Conservation (phyloP, 2,329 filamentous ascomycete species). For the Nannizziopsis arthrosporioides region DNA sequence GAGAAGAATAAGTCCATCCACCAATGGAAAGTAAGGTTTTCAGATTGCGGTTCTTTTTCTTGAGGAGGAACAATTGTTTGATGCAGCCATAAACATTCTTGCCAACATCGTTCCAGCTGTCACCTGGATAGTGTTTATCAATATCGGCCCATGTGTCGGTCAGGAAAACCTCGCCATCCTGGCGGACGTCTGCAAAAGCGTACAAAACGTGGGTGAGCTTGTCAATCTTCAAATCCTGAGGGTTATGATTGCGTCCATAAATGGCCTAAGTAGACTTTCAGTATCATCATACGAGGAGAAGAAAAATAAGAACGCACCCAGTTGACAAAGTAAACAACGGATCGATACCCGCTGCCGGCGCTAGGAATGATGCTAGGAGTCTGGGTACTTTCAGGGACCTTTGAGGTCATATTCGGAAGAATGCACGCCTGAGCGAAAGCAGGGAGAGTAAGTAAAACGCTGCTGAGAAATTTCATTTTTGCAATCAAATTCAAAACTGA, state of each 20-base stretch:
- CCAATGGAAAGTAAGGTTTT: conserved; percentile 76
- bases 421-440: conserved; percentile 1
- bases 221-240: conserved; percentile 67
- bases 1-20: conserved; percentile 65
- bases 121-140: conserved; percentile 56
- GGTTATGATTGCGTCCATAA: conserved; percentile 74
- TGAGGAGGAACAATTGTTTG: conserved; percentile 64
- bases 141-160: conserved; percentile 58
- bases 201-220: conserved; percentile 85
- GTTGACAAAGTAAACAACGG: conserved; percentile 13
- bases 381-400: neutral
- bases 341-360: conserved; percentile 4
- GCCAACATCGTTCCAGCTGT: conserved; percentile 56
- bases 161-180: conserved; percentile 66
- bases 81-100: conserved; percentile 65
- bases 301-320: conserved; percentile 8
- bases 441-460: conserved; percentile 2
- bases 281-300: neutral
- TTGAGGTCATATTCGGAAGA: neutral
- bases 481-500: neutral
- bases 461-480: conserved; percentile 1
- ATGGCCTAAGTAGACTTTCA: conserved; percentile 50
- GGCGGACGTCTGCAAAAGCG: conserved; percentile 74
- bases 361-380: neutral
- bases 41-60: conserved; percentile 62